Conservation (phyloP, 1,284 basidiomycete genomes). For the Ceratorhiza oryzae-sativae region DNA sequence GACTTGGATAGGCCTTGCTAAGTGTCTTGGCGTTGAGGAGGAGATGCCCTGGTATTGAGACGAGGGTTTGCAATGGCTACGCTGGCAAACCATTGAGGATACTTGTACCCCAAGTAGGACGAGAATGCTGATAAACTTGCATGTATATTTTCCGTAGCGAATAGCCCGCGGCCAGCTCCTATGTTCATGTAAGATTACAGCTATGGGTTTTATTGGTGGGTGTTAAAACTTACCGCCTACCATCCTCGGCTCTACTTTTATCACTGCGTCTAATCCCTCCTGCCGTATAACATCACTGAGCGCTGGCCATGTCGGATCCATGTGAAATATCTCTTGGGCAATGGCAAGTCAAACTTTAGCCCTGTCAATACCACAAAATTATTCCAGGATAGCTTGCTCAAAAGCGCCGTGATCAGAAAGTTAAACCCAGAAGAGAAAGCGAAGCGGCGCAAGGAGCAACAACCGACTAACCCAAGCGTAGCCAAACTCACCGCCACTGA, state of each 20-base stretch:
- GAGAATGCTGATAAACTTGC: slow-evolving; percentile 50
- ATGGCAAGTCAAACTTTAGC: too few species aligned
- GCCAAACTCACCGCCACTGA: neutral
- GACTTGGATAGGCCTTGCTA: slow-evolving; percentile 37
- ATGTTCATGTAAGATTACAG: neutral
- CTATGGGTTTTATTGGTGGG: neutral
- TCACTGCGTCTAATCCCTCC: neutral
- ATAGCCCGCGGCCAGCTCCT: slow-evolving; percentile 77
- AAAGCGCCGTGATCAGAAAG: too few species aligned
- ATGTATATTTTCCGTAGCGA: slow-evolving; percentile 58
- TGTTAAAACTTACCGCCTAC: neutral
- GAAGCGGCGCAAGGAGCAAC: neutral
- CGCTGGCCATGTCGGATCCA: slow-evolving; percentile 26
- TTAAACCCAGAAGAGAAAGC: too few species aligned
- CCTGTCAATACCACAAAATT: too few species aligned
- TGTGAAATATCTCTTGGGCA: neutral
- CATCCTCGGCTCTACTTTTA: slow-evolving; percentile 20
- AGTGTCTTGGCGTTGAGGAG: slow-evolving; percentile 76
- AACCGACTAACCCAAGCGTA: neutral
- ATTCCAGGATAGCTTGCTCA: too few species aligned
- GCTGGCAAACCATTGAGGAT: slow-evolving; percentile 16
- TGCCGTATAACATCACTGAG: neutral
- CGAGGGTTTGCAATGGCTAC: slow-evolving; percentile 65
- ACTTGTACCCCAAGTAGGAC: neutral
- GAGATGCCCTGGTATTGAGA: slow-evolving; percentile 71